A percentile compares a stretch with the other conserved stretches of the same genome.
Conservation (phyloP, 768 basidiomycete genomes). For the Mycena indigotica region DNA sequence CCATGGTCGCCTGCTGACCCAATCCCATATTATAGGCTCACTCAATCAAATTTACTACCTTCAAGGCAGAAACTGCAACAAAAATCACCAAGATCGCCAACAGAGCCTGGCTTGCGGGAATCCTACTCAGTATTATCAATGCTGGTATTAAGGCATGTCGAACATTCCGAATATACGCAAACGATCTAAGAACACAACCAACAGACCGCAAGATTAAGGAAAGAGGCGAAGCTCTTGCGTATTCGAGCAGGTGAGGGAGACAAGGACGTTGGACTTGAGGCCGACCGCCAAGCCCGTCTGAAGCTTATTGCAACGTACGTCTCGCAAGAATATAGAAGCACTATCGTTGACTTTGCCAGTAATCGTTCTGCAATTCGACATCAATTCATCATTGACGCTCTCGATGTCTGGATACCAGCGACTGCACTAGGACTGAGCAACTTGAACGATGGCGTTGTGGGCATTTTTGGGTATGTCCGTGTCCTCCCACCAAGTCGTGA, state of each 20-base stretch:
- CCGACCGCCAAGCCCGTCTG: constrained; percentile 66
- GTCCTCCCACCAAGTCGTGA: constrained; percentile 5
- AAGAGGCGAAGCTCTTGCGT: constrained; percentile 58
- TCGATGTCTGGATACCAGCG: constrained; percentile 91
- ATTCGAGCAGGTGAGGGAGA: constrained; percentile 55
- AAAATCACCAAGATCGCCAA: constrained; percentile 67
- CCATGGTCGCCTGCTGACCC: not conserved
- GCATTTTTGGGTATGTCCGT: constrained; percentile 71
- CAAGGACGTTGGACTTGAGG: constrained; percentile 69
- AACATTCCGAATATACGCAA: not conserved
- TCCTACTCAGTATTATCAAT: constrained; percentile 75
- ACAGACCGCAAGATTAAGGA: constrained; percentile 63
- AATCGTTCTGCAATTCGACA: constrained; percentile 66
- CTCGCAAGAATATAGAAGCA: not conserved
- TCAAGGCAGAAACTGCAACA: constrained; percentile 62
- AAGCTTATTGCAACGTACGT: constrained; percentile 57
- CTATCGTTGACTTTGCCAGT: constrained; percentile 34
- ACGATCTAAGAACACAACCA: not conserved
- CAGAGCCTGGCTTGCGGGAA: constrained; percentile 88
- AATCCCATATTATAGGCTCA: constrained; percentile 51
- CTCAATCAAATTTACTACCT: constrained; percentile 61
- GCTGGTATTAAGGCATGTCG: constrained; percentile 63
- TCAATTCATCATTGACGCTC: constrained; percentile 81
- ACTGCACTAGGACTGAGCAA: constrained; percentile 73
- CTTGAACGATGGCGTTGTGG: constrained; percentile 83